These are phyloP conservation scores for Rhizophagus prolifer DNA, from an alignment of 192 early-diverging fungal species.

Conservation along the genomic window DNA sequence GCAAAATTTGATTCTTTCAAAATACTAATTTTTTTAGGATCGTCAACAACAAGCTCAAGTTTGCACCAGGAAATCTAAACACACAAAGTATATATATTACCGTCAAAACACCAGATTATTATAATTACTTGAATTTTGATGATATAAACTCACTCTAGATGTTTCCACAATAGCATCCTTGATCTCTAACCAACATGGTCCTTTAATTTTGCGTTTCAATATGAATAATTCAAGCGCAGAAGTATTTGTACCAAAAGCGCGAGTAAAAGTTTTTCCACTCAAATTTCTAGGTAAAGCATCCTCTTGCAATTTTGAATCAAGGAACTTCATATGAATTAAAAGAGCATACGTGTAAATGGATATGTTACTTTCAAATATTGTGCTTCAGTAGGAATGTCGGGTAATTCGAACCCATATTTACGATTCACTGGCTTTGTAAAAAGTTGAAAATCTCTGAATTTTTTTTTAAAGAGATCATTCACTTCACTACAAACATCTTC, in stretches of 20 bases:
- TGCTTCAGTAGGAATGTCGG: constrained; percentile 72
- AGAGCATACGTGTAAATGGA: constrained; percentile 56
- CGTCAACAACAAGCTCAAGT: constrained; percentile 61
- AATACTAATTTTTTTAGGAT: constrained; percentile 69
- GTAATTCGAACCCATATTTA: constrained; percentile 91
- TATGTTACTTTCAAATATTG: constrained; percentile 91
- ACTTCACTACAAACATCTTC: constrained; percentile 77
- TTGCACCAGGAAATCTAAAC: constrained; percentile 85
- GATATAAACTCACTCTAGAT: not conserved
- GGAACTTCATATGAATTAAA: not conserved
- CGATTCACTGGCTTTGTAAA: constrained; percentile 64
- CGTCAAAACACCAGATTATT: not conserved
- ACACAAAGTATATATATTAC: not conserved
- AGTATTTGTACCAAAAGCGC: constrained; percentile 85
- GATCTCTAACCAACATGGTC: constrained; percentile 91
- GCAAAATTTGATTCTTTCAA: constrained; percentile 56
- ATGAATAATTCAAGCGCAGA: constrained; percentile 89
- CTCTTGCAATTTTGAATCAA: constrained; percentile 35
- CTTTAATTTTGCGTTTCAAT: constrained; percentile 94
- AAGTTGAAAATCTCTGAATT: constrained; percentile 58
- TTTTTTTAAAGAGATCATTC: constrained; percentile 49
- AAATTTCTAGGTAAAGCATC: constrained; percentile 57
- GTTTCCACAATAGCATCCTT: constrained; percentile 41
- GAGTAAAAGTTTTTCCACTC: constrained; percentile 74
- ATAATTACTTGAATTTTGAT: not conserved